A percentile compares a stretch with the other conserved stretches of the same genome.
Evolutionary conservation across 257 asterid species (phyloP).

Genomic region (Nicotiana otophora): DNA sequence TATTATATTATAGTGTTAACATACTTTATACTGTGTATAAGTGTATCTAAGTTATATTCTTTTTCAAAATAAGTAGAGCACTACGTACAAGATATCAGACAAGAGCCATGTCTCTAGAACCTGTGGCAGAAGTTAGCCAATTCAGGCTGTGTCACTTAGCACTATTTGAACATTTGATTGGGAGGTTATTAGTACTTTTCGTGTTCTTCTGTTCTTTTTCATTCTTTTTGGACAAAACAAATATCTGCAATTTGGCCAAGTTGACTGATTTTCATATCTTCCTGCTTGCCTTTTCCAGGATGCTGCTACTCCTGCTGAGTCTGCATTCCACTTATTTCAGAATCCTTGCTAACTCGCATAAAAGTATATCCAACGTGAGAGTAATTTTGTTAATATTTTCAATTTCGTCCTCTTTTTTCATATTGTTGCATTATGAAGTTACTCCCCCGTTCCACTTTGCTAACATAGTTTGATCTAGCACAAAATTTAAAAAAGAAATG

Average conservation of each 20-base stretch:
- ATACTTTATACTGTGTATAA: too few species aligned
- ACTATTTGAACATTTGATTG: not conserved
- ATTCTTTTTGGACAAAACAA: not conserved
- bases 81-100: too few species aligned
- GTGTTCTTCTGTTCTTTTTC: not conserved
- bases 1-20: too few species aligned
- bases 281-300: not conserved
- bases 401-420: too few species aligned
- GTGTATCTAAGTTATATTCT: too few species aligned
- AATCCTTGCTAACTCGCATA: not conserved
- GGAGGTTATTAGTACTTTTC: not conserved
- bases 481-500: too few species aligned
- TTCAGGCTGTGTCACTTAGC: not conserved
- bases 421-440: too few species aligned
- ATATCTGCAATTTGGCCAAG: not conserved
- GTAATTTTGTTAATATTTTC: not conserved
- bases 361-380: not conserved
- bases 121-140: not conserved
- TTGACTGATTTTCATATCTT: not conserved
- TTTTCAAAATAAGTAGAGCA: too few species aligned
- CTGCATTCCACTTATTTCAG: not conserved
- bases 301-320: not conserved
- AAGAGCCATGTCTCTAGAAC: not conserved
- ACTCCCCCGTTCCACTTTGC: too few species aligned
- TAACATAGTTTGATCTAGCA: too few species aligned